Evolutionary conservation across 805 yeast genomes (phyloP).

Genomic region (Metschnikowia gelsemii): DNA sequence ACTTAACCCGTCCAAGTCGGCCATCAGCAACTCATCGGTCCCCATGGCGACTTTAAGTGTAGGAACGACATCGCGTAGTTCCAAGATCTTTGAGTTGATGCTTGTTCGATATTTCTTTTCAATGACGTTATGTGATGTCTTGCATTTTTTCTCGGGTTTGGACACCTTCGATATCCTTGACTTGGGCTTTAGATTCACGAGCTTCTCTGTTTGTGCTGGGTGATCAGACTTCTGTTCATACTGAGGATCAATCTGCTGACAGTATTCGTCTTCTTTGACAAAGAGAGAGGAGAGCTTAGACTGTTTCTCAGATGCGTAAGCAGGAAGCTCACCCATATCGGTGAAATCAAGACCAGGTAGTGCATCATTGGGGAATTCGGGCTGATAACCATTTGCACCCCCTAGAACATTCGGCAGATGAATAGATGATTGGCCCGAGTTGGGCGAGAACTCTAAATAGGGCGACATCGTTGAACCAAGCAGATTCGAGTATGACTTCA

Average conservation of each 20-base stretch:
- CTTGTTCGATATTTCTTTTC: constrained; percentile 80
- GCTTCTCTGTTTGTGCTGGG: neutral
- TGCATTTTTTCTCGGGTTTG: constrained; percentile 47
- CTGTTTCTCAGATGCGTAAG: too few relatives aligned
- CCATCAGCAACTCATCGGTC: constrained; percentile 19
- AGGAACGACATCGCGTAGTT: constrained; percentile 76
- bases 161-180: constrained; percentile 19
- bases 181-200: constrained; percentile 14
- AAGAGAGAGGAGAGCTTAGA: too few relatives aligned
- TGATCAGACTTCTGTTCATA: too few relatives aligned
- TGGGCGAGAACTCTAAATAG: constrained; percentile 9
- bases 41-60: constrained; percentile 63
- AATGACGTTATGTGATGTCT: constrained; percentile 73
- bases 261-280: too few relatives aligned
- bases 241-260: too few relatives aligned
- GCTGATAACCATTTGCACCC: neutral
- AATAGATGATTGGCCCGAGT: constrained; percentile 3
- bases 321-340: too few relatives aligned
- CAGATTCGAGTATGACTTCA: constrained; percentile 9
- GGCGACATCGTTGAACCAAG: constrained; percentile 8
- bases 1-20: constrained; percentile 66
- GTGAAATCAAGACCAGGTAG: too few relatives aligned
- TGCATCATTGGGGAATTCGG: too few relatives aligned
- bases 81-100: constrained; percentile 67
- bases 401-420: neutral